phyloP scores from a whole-genome alignment of 257 asterid species.

The Coffea canephora region DNA sequence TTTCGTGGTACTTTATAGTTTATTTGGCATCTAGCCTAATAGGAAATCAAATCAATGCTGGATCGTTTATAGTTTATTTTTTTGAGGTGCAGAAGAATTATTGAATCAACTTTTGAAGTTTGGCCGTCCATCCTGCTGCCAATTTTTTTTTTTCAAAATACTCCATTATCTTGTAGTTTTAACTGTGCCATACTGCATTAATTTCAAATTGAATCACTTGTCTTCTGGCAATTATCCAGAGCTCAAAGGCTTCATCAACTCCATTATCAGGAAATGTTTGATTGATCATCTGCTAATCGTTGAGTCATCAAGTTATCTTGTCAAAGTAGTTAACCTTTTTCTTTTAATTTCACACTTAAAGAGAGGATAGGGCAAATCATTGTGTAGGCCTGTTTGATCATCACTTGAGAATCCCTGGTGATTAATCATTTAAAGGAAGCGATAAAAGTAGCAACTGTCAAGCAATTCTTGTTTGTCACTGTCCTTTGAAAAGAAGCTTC shows the following conservation, averaged over 20 bases:
- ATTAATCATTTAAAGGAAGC: not conserved
- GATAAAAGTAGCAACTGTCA: not conserved
- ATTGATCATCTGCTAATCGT: not conserved
- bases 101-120: not conserved
- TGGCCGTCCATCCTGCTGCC: not conserved
- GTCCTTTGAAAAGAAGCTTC: too few relatives aligned
- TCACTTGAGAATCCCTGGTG: not conserved
- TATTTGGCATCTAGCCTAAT: constrained; percentile 1
- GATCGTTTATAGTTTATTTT: not conserved
- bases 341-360: not conserved
- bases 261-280: not conserved
- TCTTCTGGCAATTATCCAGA: not conserved
- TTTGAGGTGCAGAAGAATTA: not conserved
- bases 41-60: not conserved
- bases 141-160: too few relatives aligned
- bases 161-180: not conserved
- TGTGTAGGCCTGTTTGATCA: not conserved
- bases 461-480: not conserved
- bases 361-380: not conserved
- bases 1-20: not conserved
- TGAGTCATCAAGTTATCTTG: not conserved
- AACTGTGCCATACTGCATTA: not conserved
- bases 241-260: not conserved
- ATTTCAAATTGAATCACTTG: not conserved
- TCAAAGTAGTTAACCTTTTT: not conserved